Conservation (phyloP, 371 early-diverging fungal genomes). For the Apophysomyces trapeziformis region DNA sequence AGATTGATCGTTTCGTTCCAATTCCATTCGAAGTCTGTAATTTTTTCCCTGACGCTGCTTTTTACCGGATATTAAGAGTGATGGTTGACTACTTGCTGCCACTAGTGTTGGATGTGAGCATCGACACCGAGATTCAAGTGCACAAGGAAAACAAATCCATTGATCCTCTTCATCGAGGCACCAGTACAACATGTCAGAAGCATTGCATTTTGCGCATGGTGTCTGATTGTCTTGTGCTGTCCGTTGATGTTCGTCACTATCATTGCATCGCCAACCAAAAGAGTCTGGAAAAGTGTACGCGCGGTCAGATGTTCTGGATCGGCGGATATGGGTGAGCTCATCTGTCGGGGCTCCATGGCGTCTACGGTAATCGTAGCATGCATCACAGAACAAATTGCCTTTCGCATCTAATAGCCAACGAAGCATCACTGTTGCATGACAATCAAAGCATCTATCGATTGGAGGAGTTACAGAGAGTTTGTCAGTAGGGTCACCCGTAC, state of each 20-base stretch:
- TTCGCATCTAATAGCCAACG: not conserved
- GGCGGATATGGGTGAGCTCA: not conserved
- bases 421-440: not conserved
- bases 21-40: too few species aligned
- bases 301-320: not conserved
- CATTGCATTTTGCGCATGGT: not conserved
- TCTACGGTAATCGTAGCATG: not conserved
- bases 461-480: too few species aligned
- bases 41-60: not conserved
- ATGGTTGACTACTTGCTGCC: not conserved
- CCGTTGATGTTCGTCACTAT: not conserved
- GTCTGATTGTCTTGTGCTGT: not conserved
- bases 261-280: not conserved
- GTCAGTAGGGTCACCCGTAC: too few species aligned
- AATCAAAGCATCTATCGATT: not conserved
- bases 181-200: not conserved
- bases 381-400: not conserved
- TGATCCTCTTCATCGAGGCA: not conserved
- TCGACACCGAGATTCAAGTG: not conserved
- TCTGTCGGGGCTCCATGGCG: not conserved
- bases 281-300: not conserved
- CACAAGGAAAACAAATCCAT: not conserved
- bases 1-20: too few species aligned
- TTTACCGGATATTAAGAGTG: not conserved
- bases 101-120: not conserved